These are phyloP conservation scores for Cryptosporidium parvum DNA, from an alignment of 169 alveolate species.

Conservation along the genomic window DNA sequence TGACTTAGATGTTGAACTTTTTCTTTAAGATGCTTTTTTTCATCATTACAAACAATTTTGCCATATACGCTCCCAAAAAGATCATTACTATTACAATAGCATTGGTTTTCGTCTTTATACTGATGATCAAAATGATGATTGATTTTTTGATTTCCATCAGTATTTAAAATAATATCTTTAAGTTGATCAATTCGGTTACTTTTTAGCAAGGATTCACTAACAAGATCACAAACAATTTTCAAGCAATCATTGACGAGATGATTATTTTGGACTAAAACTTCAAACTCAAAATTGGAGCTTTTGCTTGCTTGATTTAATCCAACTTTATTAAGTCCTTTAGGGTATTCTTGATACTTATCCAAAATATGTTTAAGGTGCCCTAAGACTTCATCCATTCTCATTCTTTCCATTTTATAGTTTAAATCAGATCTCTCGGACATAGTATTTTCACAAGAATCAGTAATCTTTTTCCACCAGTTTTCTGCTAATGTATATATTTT, in stretches of 20 bases:
- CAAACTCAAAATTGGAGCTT: conserved; percentile 25
- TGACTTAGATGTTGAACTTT: conserved; percentile 44
- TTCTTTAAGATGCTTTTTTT: conserved; percentile 43
- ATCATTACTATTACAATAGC: conserved; percentile 57
- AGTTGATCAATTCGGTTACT: conserved; percentile 61
- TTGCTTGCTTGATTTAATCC: conserved; percentile 26
- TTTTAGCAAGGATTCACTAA: conserved; percentile 39
- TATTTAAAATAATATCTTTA: conserved; percentile 40
- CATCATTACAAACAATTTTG: conserved; percentile 49
- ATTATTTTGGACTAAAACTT: conserved; percentile 46
- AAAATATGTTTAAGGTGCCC: conserved; percentile 54
- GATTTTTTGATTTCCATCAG: neutral
- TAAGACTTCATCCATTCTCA: conserved; percentile 48
- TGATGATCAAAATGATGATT: neutral
- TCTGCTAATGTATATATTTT: conserved; percentile 65
- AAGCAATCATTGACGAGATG: conserved; percentile 62
- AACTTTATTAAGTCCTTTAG: conserved; percentile 51
- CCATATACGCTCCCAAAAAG: conserved; percentile 64
- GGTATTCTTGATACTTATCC: conserved; percentile 62
- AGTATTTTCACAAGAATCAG: conserved; percentile 1
- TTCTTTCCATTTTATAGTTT: conserved; percentile 72
- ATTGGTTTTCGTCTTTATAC: conserved; percentile 12
- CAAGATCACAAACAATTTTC: conserved; percentile 52
- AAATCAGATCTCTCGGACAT: conserved; percentile 57
- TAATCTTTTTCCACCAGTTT: conserved; percentile 59